Percentiles rank a stretch among this genome's conserved stretches.
phyloP scores from a whole-genome alignment of 2,329 filamentous ascomycete species.

The Fusarium graminum region DNA sequence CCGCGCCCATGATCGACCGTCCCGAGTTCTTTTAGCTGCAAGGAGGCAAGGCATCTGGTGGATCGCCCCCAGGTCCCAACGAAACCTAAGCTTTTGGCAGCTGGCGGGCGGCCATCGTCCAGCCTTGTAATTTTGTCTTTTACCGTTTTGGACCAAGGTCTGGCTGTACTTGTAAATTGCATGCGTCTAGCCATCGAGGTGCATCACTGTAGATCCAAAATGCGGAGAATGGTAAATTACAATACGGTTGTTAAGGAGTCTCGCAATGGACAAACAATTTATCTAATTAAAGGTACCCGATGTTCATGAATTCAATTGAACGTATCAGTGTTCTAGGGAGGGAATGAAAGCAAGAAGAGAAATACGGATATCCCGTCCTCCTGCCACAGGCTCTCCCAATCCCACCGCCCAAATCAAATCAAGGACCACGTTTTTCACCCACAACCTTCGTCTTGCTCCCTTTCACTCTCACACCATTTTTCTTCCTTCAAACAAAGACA shows the following conservation, averaged over 20 bases:
- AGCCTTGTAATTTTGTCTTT: slow-evolving; percentile 40
- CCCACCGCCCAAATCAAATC: slow-evolving; percentile 42
- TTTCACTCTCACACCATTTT: slow-evolving; percentile 33
- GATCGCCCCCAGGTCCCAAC: slow-evolving; percentile 38
- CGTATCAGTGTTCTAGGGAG: slow-evolving; percentile 12
- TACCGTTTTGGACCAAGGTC: slow-evolving; percentile 37
- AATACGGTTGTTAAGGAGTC: not conserved
- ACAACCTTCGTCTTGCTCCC: slow-evolving; percentile 40
- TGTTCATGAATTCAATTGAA: slow-evolving; percentile 10
- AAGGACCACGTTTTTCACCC: slow-evolving; percentile 42
- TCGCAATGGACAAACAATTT: not conserved
- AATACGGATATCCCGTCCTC: slow-evolving; percentile 32
- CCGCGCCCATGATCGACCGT: slow-evolving; percentile 30
- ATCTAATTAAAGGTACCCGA: not conserved
- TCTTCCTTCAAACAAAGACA: slow-evolving; percentile 14
- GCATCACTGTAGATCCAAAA: slow-evolving; percentile 21
- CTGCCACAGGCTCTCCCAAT: slow-evolving; percentile 23
- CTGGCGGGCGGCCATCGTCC: slow-evolving; percentile 17
- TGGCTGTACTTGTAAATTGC: slow-evolving; percentile 37
- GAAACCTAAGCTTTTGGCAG: slow-evolving; percentile 38
- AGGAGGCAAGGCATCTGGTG: slow-evolving; percentile 38
- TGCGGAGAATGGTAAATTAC: slow-evolving; percentile 1
- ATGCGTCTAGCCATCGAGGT: slow-evolving; percentile 34
- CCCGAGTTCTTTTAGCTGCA: slow-evolving; percentile 39
- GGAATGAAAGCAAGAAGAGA: slow-evolving; percentile 27